Conservation (phyloP, 345 rosid genomes). For the Triadica sebifera region DNA sequence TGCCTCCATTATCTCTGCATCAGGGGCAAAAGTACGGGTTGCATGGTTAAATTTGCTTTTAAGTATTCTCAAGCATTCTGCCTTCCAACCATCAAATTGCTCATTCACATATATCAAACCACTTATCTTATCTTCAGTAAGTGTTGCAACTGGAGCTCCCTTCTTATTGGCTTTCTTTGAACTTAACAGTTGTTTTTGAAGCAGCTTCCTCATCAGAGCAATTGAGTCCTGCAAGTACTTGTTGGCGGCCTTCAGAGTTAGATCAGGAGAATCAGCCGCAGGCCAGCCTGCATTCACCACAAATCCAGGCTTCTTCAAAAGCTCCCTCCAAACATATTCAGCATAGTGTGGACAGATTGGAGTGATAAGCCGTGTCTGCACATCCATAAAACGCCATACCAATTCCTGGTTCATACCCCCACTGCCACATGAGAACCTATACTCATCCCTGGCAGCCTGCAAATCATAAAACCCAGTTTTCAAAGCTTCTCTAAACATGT, state of each 20-base stretch:
- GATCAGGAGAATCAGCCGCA: constrained; percentile 59
- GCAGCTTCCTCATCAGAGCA: constrained; percentile 72
- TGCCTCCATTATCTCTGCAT: constrained; percentile 60
- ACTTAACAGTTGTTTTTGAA: constrained; percentile 63
- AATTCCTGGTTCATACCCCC: constrained; percentile 73
- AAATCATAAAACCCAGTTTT: constrained; percentile 90
- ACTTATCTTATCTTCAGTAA: constrained; percentile 45
- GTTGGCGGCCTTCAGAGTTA: constrained; percentile 75
- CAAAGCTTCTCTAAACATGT: constrained; percentile 89
- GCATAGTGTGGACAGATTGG: constrained; percentile 95
- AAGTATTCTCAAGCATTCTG: constrained; percentile 73
- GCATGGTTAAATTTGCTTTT: constrained; percentile 49
- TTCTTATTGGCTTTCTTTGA: constrained; percentile 69
- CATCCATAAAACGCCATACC: constrained; percentile 75
- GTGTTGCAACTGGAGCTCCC: constrained; percentile 52
- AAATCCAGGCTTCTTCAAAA: constrained; percentile 74
- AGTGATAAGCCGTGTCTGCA: constrained; percentile 78
- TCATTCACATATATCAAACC: constrained; percentile 78
- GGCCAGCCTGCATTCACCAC: constrained; percentile 94
- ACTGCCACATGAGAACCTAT: constrained; percentile 75
- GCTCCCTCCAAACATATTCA: constrained; percentile 85
- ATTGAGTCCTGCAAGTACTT: constrained; percentile 89
- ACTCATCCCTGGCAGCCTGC: constrained; percentile 92
- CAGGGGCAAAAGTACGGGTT: constrained; percentile 51
- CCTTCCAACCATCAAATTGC: constrained; percentile 82